These are phyloP conservation scores for Macrolepiota dolichaula DNA, from an alignment of 768 basidiomycete genomes.

Conservation along the genomic window DNA sequence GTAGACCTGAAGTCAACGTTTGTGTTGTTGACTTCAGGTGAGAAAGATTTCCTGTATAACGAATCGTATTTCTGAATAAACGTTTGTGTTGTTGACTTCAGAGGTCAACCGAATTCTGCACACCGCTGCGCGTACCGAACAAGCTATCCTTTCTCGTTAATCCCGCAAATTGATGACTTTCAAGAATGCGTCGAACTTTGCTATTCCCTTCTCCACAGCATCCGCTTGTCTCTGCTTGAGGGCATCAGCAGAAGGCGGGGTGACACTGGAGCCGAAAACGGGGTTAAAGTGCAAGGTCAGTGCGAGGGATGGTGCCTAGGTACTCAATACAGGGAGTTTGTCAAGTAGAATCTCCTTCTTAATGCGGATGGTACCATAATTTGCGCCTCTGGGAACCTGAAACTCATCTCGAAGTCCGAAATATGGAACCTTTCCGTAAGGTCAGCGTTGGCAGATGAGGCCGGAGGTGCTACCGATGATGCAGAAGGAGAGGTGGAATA, in stretches of 20 bases:
- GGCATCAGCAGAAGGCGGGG: too few relatives aligned
- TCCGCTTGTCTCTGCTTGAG: too few relatives aligned
- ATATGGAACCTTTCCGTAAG: background rate
- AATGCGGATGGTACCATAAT: constrained; percentile 60
- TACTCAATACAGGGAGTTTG: constrained; percentile 55
- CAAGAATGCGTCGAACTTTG: constrained; percentile 56
- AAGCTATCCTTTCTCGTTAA: too few relatives aligned
- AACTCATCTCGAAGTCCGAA: constrained; percentile 27
- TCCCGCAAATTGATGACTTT: constrained; percentile 75
- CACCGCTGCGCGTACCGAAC: too few relatives aligned
- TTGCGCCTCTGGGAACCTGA: constrained; percentile 47
- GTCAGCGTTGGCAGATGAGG: constrained; percentile 20
- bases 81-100: too few relatives aligned
- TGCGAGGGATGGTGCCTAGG: constrained; percentile 18
- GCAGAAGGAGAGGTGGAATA: constrained; percentile 21
- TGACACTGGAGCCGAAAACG: too few relatives aligned
- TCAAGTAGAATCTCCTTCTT: constrained; percentile 67
- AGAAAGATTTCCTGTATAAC: too few relatives aligned
- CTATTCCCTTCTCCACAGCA: constrained; percentile 28
- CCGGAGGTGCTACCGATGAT: too few relatives aligned
- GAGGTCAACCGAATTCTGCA: too few relatives aligned
- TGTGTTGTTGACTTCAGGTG: too few relatives aligned
- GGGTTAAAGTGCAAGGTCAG: background rate
- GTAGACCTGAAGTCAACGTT: too few relatives aligned
- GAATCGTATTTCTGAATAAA: too few relatives aligned